Conservation (phyloP, 2,329 filamentous ascomycete species). For the Metarhizium robertsii region DNA sequence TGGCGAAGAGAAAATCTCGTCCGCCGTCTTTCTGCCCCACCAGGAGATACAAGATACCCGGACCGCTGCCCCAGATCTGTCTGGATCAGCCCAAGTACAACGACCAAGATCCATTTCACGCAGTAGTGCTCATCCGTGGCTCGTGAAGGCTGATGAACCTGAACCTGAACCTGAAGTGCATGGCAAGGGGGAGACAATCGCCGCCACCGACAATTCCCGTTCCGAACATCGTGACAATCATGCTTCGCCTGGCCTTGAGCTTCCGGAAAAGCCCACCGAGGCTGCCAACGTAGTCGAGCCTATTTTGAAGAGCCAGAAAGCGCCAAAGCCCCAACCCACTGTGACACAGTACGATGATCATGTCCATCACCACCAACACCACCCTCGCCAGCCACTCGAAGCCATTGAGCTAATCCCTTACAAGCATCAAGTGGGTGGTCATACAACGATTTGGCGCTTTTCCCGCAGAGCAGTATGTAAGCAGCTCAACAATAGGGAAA, state of each 20-base stretch:
- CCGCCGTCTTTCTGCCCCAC: constrained; percentile 73
- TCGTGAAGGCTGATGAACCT: constrained; percentile 47
- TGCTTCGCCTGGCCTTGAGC: constrained; percentile 19
- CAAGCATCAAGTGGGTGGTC: constrained; percentile 92
- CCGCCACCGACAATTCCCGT: constrained; percentile 15
- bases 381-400: constrained; percentile 57
- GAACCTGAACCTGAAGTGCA: constrained; percentile 24
- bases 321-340: constrained; percentile 23
- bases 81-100: constrained; percentile 33
- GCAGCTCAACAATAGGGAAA: constrained; percentile 94
- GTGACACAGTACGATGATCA: constrained; percentile 36
- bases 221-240: constrained; percentile 20
- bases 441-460: constrained; percentile 93
- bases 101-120: constrained; percentile 34
- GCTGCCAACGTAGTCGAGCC: constrained; percentile 32
- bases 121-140: constrained; percentile 38
- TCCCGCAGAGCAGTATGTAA: constrained; percentile 94
- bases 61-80: constrained; percentile 19
- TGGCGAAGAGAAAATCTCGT: constrained; percentile 79
- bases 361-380: constrained; percentile 42
- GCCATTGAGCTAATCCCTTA: constrained; percentile 96
- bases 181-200: constrained; percentile 13
- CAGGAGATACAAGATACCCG: constrained; percentile 39
- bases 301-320: constrained; percentile 24
- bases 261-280: constrained; percentile 27